phyloP scores from a whole-genome alignment of 768 basidiomycete species.

The Mycena polygramma region DNA sequence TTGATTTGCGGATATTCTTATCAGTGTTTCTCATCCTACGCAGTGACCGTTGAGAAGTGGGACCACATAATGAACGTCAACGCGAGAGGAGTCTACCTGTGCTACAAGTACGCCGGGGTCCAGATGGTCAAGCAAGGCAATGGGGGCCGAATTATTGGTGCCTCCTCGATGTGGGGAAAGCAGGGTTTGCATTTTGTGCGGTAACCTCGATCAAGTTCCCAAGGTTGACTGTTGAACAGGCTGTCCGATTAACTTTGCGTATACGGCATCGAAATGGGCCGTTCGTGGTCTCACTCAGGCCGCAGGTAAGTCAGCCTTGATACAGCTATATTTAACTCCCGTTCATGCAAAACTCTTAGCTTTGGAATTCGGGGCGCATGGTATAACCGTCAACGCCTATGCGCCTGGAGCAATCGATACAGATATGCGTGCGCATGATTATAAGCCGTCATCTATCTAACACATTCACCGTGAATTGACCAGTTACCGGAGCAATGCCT shows the following conservation, averaged over 20 bases:
- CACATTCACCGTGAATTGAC: not conserved
- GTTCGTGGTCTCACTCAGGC: conserved; percentile 30
- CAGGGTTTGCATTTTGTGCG: conserved; percentile 4
- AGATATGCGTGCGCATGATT: conserved; percentile 22
- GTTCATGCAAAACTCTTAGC: conserved; percentile 17
- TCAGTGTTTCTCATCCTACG: not conserved
- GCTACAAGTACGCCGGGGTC: conserved; percentile 55
- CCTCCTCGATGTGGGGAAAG: conserved; percentile 35
- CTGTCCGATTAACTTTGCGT: too few species aligned
- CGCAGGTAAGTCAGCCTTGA: conserved; percentile 8
- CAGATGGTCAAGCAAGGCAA: conserved; percentile 55
- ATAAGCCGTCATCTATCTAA: not conserved
- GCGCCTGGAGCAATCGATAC: conserved; percentile 41
- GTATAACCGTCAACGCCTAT: conserved; percentile 45
- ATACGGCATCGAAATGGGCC: conserved; percentile 44
- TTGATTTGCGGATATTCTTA: too few species aligned
- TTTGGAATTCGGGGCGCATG: conserved; percentile 37
- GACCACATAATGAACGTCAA: conserved; percentile 49
- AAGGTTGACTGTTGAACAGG: too few species aligned
- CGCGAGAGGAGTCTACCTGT: conserved; percentile 48
- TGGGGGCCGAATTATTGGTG: conserved; percentile 55
- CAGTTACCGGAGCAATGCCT: too few species aligned
- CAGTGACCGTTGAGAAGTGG: conserved; percentile 39
- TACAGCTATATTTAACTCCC: too few species aligned
- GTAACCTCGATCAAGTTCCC: too few species aligned